A percentile compares a stretch with the other conserved stretches of the same genome.
These are phyloP conservation scores for Termitomyces sp. DNA, from an alignment of 768 basidiomycete genomes.

Conservation along the genomic window DNA sequence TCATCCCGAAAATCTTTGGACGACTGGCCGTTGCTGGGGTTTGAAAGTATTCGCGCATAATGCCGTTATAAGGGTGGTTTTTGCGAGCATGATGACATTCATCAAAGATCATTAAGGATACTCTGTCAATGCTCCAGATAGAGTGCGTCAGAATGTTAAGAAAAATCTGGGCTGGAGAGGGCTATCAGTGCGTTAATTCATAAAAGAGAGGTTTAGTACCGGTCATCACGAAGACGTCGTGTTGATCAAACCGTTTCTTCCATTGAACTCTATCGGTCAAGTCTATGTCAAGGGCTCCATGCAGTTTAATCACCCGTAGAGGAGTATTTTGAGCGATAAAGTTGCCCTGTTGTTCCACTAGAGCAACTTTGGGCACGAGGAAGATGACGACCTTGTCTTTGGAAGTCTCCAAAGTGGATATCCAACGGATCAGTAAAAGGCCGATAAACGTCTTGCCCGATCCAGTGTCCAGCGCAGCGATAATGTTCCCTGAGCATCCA, in stretches of 20 bases:
- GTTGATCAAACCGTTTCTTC: conserved; percentile 51
- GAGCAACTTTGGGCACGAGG: conserved; percentile 78
- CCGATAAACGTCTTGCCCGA: conserved; percentile 77
- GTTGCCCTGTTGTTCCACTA: conserved; percentile 77
- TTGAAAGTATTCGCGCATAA: conserved; percentile 64
- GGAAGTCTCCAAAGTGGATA: conserved; percentile 43
- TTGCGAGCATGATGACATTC: conserved; percentile 78
- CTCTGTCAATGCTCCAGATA: conserved; percentile 65
- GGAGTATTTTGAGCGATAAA: conserved; percentile 63
- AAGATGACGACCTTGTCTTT: conserved; percentile 65
- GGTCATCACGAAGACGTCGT: conserved; percentile 85
- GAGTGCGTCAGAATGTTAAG: conserved; percentile 78
- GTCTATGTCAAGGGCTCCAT: conserved; percentile 68
- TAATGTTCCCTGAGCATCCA: conserved; percentile 46
- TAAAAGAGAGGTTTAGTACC: conserved; percentile 32
- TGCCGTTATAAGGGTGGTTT: conserved; percentile 71
- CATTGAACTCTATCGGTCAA: conserved; percentile 62
- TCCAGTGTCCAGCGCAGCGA: conserved; percentile 73
- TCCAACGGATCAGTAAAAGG: conserved; percentile 73
- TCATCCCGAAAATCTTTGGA: conserved; percentile 93
- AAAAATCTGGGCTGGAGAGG: conserved; percentile 74
- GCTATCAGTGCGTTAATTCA: neutral
- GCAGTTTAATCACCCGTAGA: conserved; percentile 60
- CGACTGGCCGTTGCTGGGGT: conserved; percentile 35
- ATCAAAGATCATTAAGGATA: conserved; percentile 72